Percentiles rank a stretch among this genome's conserved stretches.
These are phyloP conservation scores for Babesia divergens DNA, from an alignment of 169 alveolate genomes.

Conservation along the genomic window DNA sequence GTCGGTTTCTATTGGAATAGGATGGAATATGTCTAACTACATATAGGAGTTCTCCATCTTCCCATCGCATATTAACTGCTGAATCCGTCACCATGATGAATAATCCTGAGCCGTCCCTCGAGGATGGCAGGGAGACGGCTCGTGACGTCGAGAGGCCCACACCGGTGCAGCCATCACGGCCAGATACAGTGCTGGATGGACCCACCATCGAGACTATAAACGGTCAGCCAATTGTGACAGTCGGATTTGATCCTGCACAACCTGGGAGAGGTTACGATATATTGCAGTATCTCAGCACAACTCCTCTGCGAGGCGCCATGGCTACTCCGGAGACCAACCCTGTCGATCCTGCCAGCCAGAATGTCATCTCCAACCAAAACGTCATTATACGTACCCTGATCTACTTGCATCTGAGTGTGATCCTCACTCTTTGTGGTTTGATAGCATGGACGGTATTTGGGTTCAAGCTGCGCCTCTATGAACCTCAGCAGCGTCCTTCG, in stretches of 20 bases:
- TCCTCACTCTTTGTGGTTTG: not conserved
- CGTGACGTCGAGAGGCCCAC: too few species aligned
- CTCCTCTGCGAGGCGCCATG: slow-evolving; percentile 2
- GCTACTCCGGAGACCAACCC: not conserved
- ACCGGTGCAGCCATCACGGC: too few species aligned
- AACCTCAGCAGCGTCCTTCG: slow-evolving; percentile 22
- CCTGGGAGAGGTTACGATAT: not conserved
- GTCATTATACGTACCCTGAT: not conserved
- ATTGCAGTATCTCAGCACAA: not conserved
- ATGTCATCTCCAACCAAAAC: not conserved
- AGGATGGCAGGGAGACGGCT: too few species aligned
- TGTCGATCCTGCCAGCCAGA: not conserved
- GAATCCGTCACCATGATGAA: too few species aligned
- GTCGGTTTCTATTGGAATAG: too few species aligned
- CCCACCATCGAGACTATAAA: too few species aligned
- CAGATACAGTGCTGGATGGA: too few species aligned
- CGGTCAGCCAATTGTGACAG: too few species aligned
- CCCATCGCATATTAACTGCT: too few species aligned
- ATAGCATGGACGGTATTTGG: not conserved
- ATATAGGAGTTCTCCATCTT: too few species aligned
- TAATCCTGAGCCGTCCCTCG: too few species aligned
- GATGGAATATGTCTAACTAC: too few species aligned
- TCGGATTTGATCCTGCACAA: not conserved
- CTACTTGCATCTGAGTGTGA: not conserved
- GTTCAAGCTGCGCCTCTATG: not conserved